Percentiles rank a stretch among this genome's conserved stretches.
Evolutionary conservation across 176 grass and related monocot genomes (phyloP).

Genomic region (Ananas comosus): DNA sequence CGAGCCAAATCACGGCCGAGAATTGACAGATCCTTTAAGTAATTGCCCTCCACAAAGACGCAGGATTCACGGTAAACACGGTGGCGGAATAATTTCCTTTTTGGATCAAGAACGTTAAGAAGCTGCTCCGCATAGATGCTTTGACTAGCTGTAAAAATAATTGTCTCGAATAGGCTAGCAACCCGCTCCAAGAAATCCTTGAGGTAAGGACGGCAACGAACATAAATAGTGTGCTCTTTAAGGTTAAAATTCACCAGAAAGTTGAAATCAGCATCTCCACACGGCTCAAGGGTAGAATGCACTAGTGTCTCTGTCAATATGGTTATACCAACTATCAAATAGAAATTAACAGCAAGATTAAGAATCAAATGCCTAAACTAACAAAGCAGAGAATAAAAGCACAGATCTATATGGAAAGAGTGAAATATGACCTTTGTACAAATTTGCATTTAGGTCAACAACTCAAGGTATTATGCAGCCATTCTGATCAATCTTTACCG

Average conservation of each 20-base stretch:
- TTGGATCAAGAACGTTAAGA: slow-evolving; percentile 89
- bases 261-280: slow-evolving; percentile 73
- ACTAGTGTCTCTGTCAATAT: slow-evolving; percentile 77
- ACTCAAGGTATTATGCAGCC: no score
- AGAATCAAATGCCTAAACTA: not conserved
- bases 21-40: slow-evolving; percentile 83
- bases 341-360: slow-evolving; percentile 8
- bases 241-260: slow-evolving; percentile 94
- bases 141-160: slow-evolving; percentile 95
- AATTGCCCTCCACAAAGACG: slow-evolving; percentile 95
- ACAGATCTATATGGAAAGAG: not conserved
- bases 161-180: slow-evolving; percentile 72
- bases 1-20: slow-evolving; percentile 81
- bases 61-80: slow-evolving; percentile 87
- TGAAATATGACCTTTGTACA: no score
- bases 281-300: slow-evolving; percentile 84
- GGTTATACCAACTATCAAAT: slow-evolving; percentile 3
- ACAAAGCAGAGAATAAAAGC: not conserved
- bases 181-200: slow-evolving; percentile 81
- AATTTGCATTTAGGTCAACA: no score
- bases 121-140: slow-evolving; percentile 95
- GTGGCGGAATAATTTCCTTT: slow-evolving; percentile 89
- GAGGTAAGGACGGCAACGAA: slow-evolving; percentile 73
- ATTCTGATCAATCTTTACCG: no score
- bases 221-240: slow-evolving; percentile 84